Conservation (phyloP, 495 filamentous ascomycete species). For the Neohortaea acidophila region DNA sequence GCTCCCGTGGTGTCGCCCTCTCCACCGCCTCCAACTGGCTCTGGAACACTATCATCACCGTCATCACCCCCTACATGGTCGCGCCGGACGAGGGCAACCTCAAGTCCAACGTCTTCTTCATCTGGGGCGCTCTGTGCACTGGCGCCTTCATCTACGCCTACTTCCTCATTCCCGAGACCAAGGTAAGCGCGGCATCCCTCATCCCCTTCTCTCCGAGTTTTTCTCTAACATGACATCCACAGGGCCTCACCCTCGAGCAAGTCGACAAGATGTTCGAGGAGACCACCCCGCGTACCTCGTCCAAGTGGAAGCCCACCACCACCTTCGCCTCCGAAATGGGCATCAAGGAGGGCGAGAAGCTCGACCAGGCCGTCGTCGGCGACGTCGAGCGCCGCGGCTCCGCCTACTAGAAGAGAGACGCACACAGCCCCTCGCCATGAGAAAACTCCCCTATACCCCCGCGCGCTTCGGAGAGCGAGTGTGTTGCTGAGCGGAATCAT, state of each 20-base stretch:
- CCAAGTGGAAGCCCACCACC: constrained; percentile 53
- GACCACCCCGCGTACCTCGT: constrained; percentile 51
- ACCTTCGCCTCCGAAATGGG: constrained; percentile 55
- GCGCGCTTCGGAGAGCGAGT: no score
- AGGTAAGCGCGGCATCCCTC: constrained; percentile 25
- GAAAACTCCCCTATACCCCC: no score
- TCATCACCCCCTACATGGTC: constrained; percentile 70
- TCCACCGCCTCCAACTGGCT: constrained; percentile 74
- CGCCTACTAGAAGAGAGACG: constrained; percentile 17
- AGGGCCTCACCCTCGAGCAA: constrained; percentile 74
- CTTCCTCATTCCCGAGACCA: constrained; percentile 71
- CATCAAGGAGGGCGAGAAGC: constrained; percentile 28
- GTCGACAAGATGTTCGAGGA: constrained; percentile 86
- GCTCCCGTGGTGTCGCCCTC: constrained; percentile 63
- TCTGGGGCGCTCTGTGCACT: constrained; percentile 18
- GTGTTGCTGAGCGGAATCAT: no score
- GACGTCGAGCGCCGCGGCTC: constrained; percentile 21
- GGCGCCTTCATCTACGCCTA: constrained; percentile 54
- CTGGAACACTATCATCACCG: constrained; percentile 55
- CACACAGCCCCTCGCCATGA: no score
- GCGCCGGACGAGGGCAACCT: constrained; percentile 49
- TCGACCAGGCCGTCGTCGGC: constrained; percentile 7
- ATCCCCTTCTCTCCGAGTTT: no score
- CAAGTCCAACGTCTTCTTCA: constrained; percentile 54
- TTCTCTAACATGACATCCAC: no score